These are phyloP conservation scores for Usnea hakonensis DNA, from an alignment of 495 filamentous ascomycete genomes.

Conservation along the genomic window DNA sequence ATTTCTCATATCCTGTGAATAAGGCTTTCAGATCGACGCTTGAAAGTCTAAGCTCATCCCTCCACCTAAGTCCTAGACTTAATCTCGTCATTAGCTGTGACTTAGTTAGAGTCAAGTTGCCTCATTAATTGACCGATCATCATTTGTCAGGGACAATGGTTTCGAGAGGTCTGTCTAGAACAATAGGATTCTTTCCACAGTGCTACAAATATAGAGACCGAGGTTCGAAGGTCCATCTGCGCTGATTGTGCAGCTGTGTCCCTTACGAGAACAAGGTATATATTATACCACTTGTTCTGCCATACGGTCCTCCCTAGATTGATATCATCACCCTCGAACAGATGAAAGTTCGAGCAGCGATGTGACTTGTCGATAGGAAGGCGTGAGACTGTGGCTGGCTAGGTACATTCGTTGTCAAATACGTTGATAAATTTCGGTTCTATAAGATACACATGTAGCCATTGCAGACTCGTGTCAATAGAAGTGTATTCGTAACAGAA, in stretches of 20 bases:
- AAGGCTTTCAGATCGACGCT: conserved; percentile 26
- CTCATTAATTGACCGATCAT: conserved; percentile 29
- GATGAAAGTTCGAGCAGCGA: background rate
- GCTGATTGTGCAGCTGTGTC: background rate
- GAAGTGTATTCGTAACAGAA: conserved; percentile 16
- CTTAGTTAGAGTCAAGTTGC: conserved; percentile 30
- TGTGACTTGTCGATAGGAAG: background rate
- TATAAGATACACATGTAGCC: too few relatives aligned
- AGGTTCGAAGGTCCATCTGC: conserved; percentile 20
- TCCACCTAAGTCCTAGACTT: conserved; percentile 36
- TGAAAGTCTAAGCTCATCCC: conserved; percentile 33
- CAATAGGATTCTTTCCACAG: conserved; percentile 22
- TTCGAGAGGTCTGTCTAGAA: conserved; percentile 16
- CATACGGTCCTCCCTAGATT: conserved; percentile 29
- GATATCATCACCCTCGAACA: conserved; percentile 29
- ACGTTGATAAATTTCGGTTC: too few relatives aligned
- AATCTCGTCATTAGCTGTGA: conserved; percentile 34
- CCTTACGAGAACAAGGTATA: background rate
- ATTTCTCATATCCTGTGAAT: conserved; percentile 29
- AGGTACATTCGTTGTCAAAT: too few relatives aligned
- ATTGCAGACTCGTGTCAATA: conserved; percentile 18
- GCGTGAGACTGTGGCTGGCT: background rate
- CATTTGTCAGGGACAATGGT: conserved; percentile 33
- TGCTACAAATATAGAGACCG: background rate
- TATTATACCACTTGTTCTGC: conserved; percentile 28